Evolutionary conservation across 352 stramenopile species (phyloP).

Genomic region (Salisapilia sapeloensis): DNA sequence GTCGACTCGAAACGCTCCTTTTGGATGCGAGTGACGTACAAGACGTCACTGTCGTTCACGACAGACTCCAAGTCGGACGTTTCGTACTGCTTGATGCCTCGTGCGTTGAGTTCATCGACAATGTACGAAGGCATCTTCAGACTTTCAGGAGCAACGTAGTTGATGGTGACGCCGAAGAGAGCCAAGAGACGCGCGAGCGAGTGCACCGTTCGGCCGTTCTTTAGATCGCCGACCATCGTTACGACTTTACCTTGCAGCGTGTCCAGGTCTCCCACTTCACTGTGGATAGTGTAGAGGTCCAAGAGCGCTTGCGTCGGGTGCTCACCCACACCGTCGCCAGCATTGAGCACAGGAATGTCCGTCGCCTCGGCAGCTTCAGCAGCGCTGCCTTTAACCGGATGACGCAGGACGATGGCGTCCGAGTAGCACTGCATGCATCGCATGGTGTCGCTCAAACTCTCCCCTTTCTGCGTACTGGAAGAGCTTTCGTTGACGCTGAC

Average conservation of each 20-base stretch:
- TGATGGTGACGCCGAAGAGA: constrained; percentile 81
- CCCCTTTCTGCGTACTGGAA: constrained; percentile 95
- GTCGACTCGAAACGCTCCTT: constrained; percentile 93
- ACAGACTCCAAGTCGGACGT: constrained; percentile 73
- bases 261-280: constrained; percentile 49
- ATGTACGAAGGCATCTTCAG: constrained; percentile 77
- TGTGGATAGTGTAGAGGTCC: constrained; percentile 96
- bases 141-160: constrained; percentile 85
- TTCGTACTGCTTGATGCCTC: constrained; percentile 78
- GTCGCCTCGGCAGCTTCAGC: constrained; percentile 52
- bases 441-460: constrained; percentile 96
- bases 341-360: constrained; percentile 90
- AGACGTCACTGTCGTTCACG: constrained; percentile 86
- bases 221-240: constrained; percentile 97
- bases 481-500: constrained; percentile 88
- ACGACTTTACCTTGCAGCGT: constrained; percentile 79
- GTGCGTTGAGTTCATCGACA: constrained; percentile 40
- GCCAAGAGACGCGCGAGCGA: constrained; percentile 92
- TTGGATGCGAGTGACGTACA: constrained; percentile 98
- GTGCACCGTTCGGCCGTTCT: constrained; percentile 97
- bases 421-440: constrained; percentile 92
- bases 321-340: constrained; percentile 91
- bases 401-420: constrained; percentile 90
- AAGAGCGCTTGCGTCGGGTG: constrained; percentile 98
- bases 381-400: constrained; percentile 84